Conservation (phyloP, 2,329 filamentous ascomycete genomes). For the Tolypocladium tundrense region DNA sequence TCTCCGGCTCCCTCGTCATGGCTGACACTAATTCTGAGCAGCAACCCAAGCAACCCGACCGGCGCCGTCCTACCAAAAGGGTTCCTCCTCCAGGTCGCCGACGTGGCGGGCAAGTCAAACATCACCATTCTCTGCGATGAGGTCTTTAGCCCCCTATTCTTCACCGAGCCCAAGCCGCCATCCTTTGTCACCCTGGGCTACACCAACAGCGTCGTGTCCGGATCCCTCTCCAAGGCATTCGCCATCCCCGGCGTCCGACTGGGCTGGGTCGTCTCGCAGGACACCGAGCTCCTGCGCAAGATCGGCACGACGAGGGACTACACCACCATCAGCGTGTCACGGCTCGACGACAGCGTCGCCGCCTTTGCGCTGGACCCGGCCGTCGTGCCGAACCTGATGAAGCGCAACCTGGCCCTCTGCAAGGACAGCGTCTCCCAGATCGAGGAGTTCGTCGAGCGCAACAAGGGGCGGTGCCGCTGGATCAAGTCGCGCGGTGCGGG, state of each 20-base stretch:
- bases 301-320: constrained; percentile 63
- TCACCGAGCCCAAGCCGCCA: constrained; percentile 50
- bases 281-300: constrained; percentile 48
- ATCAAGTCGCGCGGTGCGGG: not conserved
- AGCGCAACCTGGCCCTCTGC: constrained; percentile 35
- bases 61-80: constrained; percentile 57
- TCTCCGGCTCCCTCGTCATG: not conserved
- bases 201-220: constrained; percentile 58
- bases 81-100: constrained; percentile 50
- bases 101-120: constrained; percentile 49
- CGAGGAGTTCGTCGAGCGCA: constrained; percentile 1
- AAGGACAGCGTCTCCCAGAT: not conserved
- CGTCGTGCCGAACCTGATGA: constrained; percentile 30
- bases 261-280: constrained; percentile 70
- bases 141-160: constrained; percentile 77
- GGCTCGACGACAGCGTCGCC: constrained; percentile 70
- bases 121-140: constrained; percentile 68
- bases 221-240: constrained; percentile 80
- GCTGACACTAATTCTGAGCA: constrained; percentile 33
- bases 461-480: not conserved
- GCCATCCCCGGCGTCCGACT: constrained; percentile 70
- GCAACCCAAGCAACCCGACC: constrained; percentile 79
- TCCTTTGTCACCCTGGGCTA: constrained; percentile 60
- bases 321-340: constrained; percentile 78
- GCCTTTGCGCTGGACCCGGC: constrained; percentile 55